phyloP scores from a whole-genome alignment of 2,329 filamentous ascomycete species.

The Aspergillus arachidicola region DNA sequence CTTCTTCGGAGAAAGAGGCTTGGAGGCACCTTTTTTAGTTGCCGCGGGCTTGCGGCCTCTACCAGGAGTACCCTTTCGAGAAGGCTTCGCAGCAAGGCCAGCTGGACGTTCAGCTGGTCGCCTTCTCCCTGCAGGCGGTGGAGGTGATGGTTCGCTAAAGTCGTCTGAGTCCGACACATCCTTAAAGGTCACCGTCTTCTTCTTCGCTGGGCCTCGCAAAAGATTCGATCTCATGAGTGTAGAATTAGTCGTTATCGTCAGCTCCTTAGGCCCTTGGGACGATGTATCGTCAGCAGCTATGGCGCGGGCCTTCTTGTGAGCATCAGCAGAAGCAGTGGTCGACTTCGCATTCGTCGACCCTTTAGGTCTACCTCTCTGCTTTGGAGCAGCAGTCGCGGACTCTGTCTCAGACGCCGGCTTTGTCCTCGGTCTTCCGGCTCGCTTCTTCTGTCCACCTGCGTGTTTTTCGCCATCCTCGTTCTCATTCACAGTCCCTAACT shows the following conservation, averaged over 20 bases:
- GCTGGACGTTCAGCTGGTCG: slow-evolving; percentile 28
- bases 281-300: slow-evolving; percentile 10
- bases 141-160: slow-evolving; percentile 28
- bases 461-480: slow-evolving; percentile 30
- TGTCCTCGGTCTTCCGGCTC: slow-evolving; percentile 21
- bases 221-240: slow-evolving; percentile 33
- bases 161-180: slow-evolving; percentile 46
- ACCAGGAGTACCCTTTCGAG: slow-evolving; percentile 43
- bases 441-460: slow-evolving; percentile 26
- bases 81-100: slow-evolving; percentile 49
- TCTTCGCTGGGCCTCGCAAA: slow-evolving; percentile 35
- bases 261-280: slow-evolving; percentile 23
- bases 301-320: slow-evolving; percentile 16
- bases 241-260: slow-evolving; percentile 33
- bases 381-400: slow-evolving; percentile 19
- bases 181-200: slow-evolving; percentile 53
- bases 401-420: slow-evolving; percentile 12
- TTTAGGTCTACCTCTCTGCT: slow-evolving; percentile 35
- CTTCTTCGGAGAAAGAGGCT: slow-evolving; percentile 53
- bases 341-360: slow-evolving; percentile 22
- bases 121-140: slow-evolving; percentile 27
- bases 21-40: slow-evolving; percentile 30
- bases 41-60: slow-evolving; percentile 38
- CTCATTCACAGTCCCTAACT: slow-evolving; percentile 19
- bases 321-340: slow-evolving; percentile 7